Evolutionary conservation across 805 yeast species (phyloP).

Genomic region (Candida gorgasii): DNA sequence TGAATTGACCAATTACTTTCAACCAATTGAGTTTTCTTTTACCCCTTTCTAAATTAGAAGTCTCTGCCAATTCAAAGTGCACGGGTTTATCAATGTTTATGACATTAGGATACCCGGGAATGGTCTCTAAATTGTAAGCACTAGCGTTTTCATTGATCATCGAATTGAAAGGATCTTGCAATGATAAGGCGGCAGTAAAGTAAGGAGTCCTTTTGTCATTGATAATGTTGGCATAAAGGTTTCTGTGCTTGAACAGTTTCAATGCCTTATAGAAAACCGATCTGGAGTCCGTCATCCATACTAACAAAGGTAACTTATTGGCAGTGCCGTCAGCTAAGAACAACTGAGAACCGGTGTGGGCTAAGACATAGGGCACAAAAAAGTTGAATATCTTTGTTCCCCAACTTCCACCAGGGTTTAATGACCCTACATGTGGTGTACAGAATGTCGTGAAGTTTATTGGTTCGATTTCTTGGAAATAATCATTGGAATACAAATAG

Average conservation of each 20-base stretch:
- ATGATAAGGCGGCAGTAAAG: conserved; percentile 77
- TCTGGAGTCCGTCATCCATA: conserved; percentile 62
- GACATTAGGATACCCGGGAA: conserved; percentile 57
- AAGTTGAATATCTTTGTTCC: conserved; percentile 51
- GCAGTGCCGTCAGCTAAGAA: conserved; percentile 42
- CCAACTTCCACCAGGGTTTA: conserved; percentile 47
- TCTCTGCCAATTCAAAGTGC: conserved; percentile 15
- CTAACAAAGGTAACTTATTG: conserved; percentile 51
- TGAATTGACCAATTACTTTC: conserved; percentile 42
- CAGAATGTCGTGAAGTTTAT: conserved; percentile 53
- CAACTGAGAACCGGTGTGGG: conserved; percentile 73
- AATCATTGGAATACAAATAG: conserved; percentile 51
- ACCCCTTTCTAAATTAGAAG: conserved; percentile 25
- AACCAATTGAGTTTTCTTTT: conserved; percentile 50
- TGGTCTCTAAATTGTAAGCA: conserved; percentile 43
- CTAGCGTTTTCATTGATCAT: conserved; percentile 39
- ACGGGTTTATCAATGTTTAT: conserved; percentile 53
- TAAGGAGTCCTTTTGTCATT: conserved; percentile 82
- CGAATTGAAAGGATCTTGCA: conserved; percentile 60
- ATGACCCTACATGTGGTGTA: conserved; percentile 67
- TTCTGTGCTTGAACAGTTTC: conserved; percentile 48
- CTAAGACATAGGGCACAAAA: conserved; percentile 64
- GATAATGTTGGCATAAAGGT: conserved; percentile 72
- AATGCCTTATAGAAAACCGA: conserved; percentile 64
- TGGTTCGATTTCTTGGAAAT: conserved; percentile 57